These are phyloP conservation scores for Sarocladium strictum DNA, from an alignment of 2,329 filamentous ascomycete species.

Conservation along the genomic window DNA sequence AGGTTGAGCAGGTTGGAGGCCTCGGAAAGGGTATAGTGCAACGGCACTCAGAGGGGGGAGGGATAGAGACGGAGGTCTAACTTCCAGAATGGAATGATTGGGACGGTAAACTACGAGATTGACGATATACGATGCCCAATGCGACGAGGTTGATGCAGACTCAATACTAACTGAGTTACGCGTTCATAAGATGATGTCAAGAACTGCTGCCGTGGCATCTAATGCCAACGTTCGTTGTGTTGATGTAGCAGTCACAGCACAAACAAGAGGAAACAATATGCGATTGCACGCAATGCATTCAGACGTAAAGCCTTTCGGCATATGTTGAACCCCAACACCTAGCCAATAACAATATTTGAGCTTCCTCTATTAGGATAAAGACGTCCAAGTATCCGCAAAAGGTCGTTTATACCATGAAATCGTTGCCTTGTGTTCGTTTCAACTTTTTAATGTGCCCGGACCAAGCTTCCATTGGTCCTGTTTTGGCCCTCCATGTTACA, in stretches of 20 bases:
- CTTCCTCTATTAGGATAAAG: neutral
- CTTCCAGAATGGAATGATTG: too few relatives aligned
- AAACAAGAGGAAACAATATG: neutral
- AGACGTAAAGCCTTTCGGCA: too few relatives aligned
- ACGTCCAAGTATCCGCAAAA: neutral
- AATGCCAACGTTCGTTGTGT: too few relatives aligned
- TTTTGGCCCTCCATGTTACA: neutral
- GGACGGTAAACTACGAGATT: too few relatives aligned
- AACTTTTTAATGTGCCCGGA: neutral
- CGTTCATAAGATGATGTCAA: too few relatives aligned
- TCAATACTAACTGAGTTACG: too few relatives aligned
- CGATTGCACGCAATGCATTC: too few relatives aligned
- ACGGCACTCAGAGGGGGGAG: slow-evolving; percentile 50
- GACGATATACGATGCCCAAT: too few relatives aligned
- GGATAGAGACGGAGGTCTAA: slow-evolving; percentile 65
- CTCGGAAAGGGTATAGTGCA: slow-evolving; percentile 52
- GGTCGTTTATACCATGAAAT: slow-evolving; percentile 2
- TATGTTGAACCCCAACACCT: slow-evolving; percentile 1
- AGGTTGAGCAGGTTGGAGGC: slow-evolving; percentile 50
- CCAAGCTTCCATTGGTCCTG: neutral
- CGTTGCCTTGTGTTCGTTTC: neutral
- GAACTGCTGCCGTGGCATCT: too few relatives aligned
- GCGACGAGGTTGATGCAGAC: too few relatives aligned
- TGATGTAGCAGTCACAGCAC: too few relatives aligned
- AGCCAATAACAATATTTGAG: neutral